Evolutionary conservation across 148 eudicot species (phyloP), one percentile per base, ranked within the genome.

Genomic region (Camellia granthamiana): DNA sequence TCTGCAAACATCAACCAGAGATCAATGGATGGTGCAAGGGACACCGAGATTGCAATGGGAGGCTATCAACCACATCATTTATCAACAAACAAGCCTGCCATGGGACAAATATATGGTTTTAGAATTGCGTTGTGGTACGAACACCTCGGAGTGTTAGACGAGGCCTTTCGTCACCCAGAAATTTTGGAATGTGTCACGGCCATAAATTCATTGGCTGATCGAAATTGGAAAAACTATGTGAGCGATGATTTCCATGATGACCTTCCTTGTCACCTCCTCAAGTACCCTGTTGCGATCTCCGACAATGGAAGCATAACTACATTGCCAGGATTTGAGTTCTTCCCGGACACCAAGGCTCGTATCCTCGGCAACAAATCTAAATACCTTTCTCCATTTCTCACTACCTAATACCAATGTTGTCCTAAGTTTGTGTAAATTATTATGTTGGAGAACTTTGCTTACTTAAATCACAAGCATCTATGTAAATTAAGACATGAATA

Each of bases 301-400:
- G 49, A 67, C 23, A 55, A 79, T 65, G 93, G 93, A 72, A 60
- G 61, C 69, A 68, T 90, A 3, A 69, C 82, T 38, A 68, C 73
- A 62, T 79, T 88, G 38, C 86, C 88, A 8, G 89, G 85, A 16
- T 61, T 69, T 21, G 78, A 84, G 44, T 43, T 65, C 77, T 91
- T 91, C 51, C 93, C 91, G 0, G 95, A 91, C 72, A 90, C 93
- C 23, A 91, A 84, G 47, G 92, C 91, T 8, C 76, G 21, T 7
- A 84, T 90, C 79, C 86, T 91, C 43, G 95, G 95, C 23, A 60
- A 76, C 63, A 82, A 76, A 69, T 78, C 88, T 13, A 82, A 63
- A 10, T 63, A 30, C 59, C 77, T 86, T 18, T 94, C 90, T 62
- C 90, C 96, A 9, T 87, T 92, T 63, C 88, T 94, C 73, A 94